Evolutionary conservation across 768 basidiomycete species (phyloP).

Genomic region (Coprinopsis strossmayeri): DNA sequence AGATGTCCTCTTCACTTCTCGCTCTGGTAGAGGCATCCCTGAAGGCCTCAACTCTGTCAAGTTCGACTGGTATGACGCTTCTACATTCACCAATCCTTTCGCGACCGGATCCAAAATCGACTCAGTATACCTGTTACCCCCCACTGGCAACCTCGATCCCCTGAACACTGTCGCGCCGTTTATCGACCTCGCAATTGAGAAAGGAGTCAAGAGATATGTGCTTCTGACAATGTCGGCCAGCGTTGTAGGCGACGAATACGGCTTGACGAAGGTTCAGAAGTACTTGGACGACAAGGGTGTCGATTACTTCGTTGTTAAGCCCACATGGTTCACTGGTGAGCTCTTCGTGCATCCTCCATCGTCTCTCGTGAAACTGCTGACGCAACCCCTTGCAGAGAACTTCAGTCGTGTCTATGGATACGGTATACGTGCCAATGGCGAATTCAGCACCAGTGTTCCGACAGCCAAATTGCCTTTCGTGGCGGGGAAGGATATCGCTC

Average conservation of each 20-base stretch:
- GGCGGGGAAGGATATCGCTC: conserved; percentile 25
- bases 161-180: conserved; percentile 21
- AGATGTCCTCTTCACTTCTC: no score
- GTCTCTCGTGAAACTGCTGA: no score
- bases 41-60: conserved; percentile 15
- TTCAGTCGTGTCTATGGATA: neutral
- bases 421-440: conserved; percentile 19
- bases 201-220: conserved; percentile 22
- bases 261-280: conserved; percentile 24
- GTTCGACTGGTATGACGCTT: conserved; percentile 31
- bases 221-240: conserved; percentile 15
- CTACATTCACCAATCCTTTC: conserved; percentile 12
- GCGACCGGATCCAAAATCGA: conserved; percentile 17
- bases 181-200: conserved; percentile 21
- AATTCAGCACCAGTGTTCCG: conserved; percentile 21
- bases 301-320: conserved; percentile 28
- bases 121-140: conserved; percentile 25
- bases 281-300: conserved; percentile 25
- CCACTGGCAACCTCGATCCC: conserved; percentile 13
- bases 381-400: neutral
- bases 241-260: neutral
- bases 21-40: conserved; percentile 14
- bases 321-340: conserved; percentile 35
- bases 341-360: neutral
- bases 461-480: conserved; percentile 24